Conservation (phyloP, 306 rosid species). For the apple (Malus domestica) region DNA sequence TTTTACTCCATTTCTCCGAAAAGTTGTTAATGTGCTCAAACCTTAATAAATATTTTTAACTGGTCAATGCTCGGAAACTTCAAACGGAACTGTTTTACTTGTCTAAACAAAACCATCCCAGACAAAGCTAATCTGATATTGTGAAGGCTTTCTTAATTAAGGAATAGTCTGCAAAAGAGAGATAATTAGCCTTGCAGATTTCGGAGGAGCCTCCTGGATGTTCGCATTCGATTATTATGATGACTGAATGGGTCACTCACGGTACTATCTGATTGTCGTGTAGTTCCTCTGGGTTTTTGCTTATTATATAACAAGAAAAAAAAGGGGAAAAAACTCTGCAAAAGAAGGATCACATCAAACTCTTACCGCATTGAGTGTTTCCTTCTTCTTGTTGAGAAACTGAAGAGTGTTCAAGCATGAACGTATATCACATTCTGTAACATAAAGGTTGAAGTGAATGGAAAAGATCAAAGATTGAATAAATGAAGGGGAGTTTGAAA, state of each 20-base stretch:
- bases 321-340: neutral
- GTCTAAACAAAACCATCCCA: conserved; percentile 4
- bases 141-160: neutral
- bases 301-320: no score
- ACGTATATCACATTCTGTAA: conserved; percentile 90
- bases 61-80: neutral
- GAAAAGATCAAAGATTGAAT: conserved; percentile 3
- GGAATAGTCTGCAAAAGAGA: neutral
- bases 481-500: neutral
- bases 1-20: neutral
- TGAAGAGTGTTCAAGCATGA: conserved; percentile 96
- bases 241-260: no score
- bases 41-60: neutral
- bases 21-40: neutral
- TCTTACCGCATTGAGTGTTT: conserved; percentile 73
- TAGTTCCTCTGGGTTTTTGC: no score
- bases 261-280: no score
- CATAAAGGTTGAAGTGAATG: conserved; percentile 10
- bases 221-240: no score
- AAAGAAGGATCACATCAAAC: neutral
- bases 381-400: conserved; percentile 79
- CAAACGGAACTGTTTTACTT: neutral
- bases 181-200: no score
- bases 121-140: neutral
- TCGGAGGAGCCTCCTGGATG: no score